Evolutionary conservation across 345 rosid genomes (phyloP).

Genomic region (Salix exigua): DNA sequence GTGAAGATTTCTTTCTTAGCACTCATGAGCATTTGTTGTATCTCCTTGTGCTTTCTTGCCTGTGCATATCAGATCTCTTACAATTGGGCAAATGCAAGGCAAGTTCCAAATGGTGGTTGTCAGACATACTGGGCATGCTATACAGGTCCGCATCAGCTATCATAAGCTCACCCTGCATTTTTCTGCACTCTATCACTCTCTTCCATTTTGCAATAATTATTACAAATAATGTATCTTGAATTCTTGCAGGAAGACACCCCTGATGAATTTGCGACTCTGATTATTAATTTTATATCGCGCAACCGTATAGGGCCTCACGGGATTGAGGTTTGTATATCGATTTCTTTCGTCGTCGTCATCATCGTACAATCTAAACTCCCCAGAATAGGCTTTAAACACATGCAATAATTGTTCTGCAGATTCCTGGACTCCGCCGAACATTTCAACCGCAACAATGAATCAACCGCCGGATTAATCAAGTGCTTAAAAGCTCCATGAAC

Average conservation of each 20-base stretch:
- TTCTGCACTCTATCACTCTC: background rate
- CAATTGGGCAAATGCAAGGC: constrained; percentile 99
- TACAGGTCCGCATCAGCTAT: constrained; percentile 54
- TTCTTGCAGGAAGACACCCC: constrained; percentile 80
- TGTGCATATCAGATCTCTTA: constrained; percentile 57
- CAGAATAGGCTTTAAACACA: background rate
- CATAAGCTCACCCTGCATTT: background rate
- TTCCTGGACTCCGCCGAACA: constrained; percentile 42
- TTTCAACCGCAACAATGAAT: constrained; percentile 2
- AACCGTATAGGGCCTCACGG: constrained; percentile 82
- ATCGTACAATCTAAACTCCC: background rate
- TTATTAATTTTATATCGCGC: constrained; percentile 66
- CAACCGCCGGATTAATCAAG: background rate
- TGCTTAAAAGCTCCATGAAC: background rate
- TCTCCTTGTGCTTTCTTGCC: background rate
- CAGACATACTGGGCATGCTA: constrained; percentile 94
- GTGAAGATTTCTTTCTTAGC: background rate
- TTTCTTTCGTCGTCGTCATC: background rate
- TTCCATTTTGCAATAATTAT: background rate
- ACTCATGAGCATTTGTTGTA: background rate
- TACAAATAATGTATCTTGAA: background rate
- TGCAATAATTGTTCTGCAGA: constrained; percentile 31
- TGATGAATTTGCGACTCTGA: constrained; percentile 69
- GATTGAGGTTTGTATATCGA: constrained; percentile 55
- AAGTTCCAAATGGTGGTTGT: constrained; percentile 96